phyloP scores from a whole-genome alignment of 108 stramenopile genomes.

The Pseudonitzschia multiseries region DNA sequence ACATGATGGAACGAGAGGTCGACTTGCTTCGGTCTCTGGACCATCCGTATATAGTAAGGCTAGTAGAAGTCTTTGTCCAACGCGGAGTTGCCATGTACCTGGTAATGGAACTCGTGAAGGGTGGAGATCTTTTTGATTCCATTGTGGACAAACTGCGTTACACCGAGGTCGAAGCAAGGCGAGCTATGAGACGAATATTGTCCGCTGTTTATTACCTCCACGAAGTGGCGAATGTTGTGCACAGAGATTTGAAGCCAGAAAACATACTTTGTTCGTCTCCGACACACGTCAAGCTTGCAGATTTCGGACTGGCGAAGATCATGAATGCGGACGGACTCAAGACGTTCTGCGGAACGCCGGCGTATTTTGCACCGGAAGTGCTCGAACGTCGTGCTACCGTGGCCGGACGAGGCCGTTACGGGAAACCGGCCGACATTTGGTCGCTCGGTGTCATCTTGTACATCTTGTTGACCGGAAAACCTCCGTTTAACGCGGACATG shows the following conservation, averaged over 20 bases:
- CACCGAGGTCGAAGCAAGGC: conserved; percentile 74
- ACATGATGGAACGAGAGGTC: conserved; percentile 57
- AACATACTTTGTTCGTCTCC: conserved; percentile 78
- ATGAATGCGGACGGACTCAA: conserved; percentile 72
- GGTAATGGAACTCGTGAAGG: conserved; percentile 86
- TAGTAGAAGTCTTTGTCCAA: conserved; percentile 84
- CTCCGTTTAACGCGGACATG: conserved; percentile 70
- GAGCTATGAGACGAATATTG: conserved; percentile 72
- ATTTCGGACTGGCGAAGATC: conserved; percentile 92
- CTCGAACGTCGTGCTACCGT: conserved; percentile 70
- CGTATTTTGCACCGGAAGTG: conserved; percentile 93
- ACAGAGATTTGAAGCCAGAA: conserved; percentile 93
- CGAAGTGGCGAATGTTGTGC: conserved; percentile 65
- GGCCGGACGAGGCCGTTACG: conserved; percentile 76
- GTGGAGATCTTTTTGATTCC: conserved; percentile 94
- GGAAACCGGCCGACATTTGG: conserved; percentile 86
- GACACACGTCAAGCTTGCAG: conserved; percentile 70
- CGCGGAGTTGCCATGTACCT: conserved; percentile 69
- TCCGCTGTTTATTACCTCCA: conserved; percentile 82
- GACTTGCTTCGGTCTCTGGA: conserved; percentile 74
- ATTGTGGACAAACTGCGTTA: conserved; percentile 82
- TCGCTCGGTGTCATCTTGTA: conserved; percentile 85
- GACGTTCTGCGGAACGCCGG: conserved; percentile 93
- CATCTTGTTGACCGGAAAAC: conserved; percentile 74
- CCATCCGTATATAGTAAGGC: conserved; percentile 91